Evolutionary conservation across 352 stramenopile genomes (phyloP), one percentile per base, ranked within the genome.

Genomic region (Phytophthora fragariae): DNA sequence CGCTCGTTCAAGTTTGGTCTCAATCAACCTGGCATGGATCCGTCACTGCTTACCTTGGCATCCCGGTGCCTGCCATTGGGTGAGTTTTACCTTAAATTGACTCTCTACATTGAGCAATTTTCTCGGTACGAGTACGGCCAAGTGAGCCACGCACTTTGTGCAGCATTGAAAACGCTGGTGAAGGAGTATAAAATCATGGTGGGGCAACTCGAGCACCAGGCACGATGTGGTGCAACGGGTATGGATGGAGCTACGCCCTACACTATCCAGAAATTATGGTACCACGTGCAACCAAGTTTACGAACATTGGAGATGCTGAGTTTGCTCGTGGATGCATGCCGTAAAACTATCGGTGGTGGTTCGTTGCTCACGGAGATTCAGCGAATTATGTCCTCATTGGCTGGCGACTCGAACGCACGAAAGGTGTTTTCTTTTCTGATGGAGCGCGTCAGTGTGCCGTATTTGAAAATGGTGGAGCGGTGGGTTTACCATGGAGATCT

Each of bases 151-250:
- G 93, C 96, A 9, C 92, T 99, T 57, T 97, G 92, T 47, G 96
- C 97, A 33, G 93, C 92, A 11, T 77, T 99, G 10, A 97, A 98
- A 68, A 77, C 85, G 6, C 75, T 98, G 14, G 58, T 99, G 39
- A 93, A 97, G 65, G 95, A 99, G 68, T 99, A 98, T 79, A 91
- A 92, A 49, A 90, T 94, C 41, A 97, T 98, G 74, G 86, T 98
- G 33, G 87, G 86, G 1, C 92, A 98, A 61, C 72, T 99, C 7
- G 95, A 99, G 72, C 81, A 91, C 37, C 85, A 92, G 61, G 81
- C 90, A 74, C 87, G 89, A 46, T 66, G 56, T 35, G 10, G 58
- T 15, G 47, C 47, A 21, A 33, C 58, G 15, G 57, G 27, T 59
- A 31, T 62, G 31, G 46, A 72, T 55, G 27, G 65, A 68, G 58